Evolutionary conservation across 2,329 filamentous ascomycete genomes (phyloP).

Genomic region (Cercospora sp.): DNA sequence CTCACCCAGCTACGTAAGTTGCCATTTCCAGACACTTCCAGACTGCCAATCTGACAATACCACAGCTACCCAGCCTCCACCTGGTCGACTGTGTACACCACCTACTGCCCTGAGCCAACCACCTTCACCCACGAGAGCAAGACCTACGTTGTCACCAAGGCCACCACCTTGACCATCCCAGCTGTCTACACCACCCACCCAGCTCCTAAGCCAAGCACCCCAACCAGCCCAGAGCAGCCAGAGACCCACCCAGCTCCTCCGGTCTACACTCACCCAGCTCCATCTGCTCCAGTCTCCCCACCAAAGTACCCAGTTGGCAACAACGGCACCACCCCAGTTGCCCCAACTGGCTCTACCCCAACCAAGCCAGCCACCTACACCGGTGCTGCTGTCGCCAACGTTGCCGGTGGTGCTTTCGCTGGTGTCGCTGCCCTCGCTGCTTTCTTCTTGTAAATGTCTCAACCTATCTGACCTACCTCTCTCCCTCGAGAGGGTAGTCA

Average conservation of each 20-base stretch:
- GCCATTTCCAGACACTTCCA: background rate
- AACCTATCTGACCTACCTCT: background rate
- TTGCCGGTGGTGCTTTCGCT: constrained; percentile 24
- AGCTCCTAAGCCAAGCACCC: background rate
- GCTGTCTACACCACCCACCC: constrained; percentile 36
- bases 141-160: constrained; percentile 33
- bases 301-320: constrained; percentile 21
- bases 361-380: constrained; percentile 27
- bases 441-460: constrained; percentile 28
- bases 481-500: background rate
- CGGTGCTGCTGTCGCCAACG: constrained; percentile 25
- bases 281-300: constrained; percentile 8
- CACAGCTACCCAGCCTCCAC: constrained; percentile 7
- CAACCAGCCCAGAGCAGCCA: constrained; percentile 6
- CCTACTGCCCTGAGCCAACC: constrained; percentile 34
- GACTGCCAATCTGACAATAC: background rate
- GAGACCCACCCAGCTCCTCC: constrained; percentile 11
- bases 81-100: constrained; percentile 20
- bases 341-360: constrained; percentile 9
- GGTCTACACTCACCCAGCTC: constrained; percentile 7
- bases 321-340: constrained; percentile 24
- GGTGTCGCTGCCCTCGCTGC: constrained; percentile 25
- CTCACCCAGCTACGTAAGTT: background rate
- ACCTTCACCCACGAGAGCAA: constrained; percentile 30
- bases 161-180: constrained; percentile 33